Evolutionary conservation across 2,329 filamentous ascomycete genomes (phyloP), one percentile per base, ranked within the genome.

Genomic region (Paramyrothecium sp.): DNA sequence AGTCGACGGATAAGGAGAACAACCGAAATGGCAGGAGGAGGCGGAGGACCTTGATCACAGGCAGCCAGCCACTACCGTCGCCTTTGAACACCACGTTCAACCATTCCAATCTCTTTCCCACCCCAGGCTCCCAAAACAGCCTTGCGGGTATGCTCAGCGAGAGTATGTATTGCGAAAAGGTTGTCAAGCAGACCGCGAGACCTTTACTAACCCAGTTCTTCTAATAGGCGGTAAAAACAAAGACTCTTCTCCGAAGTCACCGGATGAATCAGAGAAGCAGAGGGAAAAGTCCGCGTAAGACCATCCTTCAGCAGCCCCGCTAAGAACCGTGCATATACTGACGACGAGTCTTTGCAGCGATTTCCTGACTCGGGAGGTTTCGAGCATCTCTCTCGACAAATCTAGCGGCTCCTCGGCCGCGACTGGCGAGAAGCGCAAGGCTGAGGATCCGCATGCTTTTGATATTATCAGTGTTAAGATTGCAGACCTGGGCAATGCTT

Each of bases 391-490:
- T 55, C 87, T 98, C 46, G 92, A 96, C 69, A 97, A 92, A 71
- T 80, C 79, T 22, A 75, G 75, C 56, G 77, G 74, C 47, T 76
- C 78, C 30, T 76, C 82, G 17, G 79, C 84, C 3, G 77, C 78
- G 26, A 67, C 75, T 3, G 81, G 85, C 54, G 88, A 91, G 67
- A 89, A 90, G 74, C 83, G 77, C 65, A 78, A 81, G 66, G 79
- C 79, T 61, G 85, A 87, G 63, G 84, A 91, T 62, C 77, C 76
- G 57, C 71, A 79, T 69, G 68, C 75, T 65, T 67, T 80, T 64
- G 90, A 93, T 61, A 89, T 92, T 63, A 98, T 99, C 67, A 97
- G 94, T 34, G 95, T 99, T 73, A 99, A 99, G 79, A 99, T 99
- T 78, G 95, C 95, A 47, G 95, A 99, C 79, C 81, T 99, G 56